Percentiles rank a stretch among this genome's conserved stretches.
phyloP scores from a whole-genome alignment of 345 rosid genomes.

The Odontarrhena argentea region DNA sequence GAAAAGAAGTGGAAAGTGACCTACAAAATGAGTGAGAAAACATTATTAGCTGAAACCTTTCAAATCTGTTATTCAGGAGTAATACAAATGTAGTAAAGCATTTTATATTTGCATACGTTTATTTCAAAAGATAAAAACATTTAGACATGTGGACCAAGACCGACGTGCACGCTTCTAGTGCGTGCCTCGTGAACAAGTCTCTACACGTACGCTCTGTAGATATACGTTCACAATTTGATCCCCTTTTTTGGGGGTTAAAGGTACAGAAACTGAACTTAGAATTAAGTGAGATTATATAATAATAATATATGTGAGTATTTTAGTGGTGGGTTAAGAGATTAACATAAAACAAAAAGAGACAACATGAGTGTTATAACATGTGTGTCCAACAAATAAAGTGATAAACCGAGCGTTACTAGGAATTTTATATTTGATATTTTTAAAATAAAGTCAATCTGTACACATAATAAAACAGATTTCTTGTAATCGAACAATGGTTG shows the following conservation, averaged over 20 bases:
- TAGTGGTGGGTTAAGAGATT: conserved; percentile 7
- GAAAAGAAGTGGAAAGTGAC: background rate
- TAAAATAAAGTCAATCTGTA: background rate
- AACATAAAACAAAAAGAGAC: background rate
- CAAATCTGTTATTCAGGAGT: conserved; percentile 3
- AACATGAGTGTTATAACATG: conserved; percentile 38
- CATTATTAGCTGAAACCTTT: conserved; percentile 1
- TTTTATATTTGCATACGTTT: conserved; percentile 16
- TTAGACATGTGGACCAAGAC: background rate
- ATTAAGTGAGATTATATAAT: background rate
- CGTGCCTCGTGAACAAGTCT: conserved; percentile 18
- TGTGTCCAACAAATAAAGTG: conserved; percentile 28
- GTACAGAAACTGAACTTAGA: background rate
- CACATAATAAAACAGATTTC: conserved; percentile 1
- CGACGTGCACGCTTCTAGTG: conserved; percentile 23
- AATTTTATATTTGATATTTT: background rate
- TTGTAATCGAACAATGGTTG: conserved; percentile 4
- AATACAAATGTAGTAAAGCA: conserved; percentile 4
- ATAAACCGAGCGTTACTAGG: conserved; percentile 34
- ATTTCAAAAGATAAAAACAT: conserved; percentile 7
- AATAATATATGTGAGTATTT: background rate
- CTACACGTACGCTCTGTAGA: background rate
- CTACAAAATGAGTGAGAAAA: conserved; percentile 1
- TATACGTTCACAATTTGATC: no score
- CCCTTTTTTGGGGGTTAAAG: no score